Base-by-base conservation (phyloP, 2,329 filamentous ascomycete genomes). In the Diplodia scrobiculata region DNA sequence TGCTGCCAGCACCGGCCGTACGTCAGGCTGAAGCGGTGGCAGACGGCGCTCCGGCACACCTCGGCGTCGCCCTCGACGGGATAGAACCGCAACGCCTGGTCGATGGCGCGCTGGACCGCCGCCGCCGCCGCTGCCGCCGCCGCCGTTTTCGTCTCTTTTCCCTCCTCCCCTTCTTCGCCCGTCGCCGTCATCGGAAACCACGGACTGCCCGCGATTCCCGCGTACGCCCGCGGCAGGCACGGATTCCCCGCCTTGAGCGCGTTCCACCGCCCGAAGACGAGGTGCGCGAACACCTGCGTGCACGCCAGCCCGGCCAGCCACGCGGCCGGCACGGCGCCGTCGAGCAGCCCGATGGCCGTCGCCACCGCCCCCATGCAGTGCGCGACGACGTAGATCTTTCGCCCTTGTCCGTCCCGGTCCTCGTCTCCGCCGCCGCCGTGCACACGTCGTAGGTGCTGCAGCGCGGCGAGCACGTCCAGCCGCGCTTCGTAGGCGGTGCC, bases 351-450 rank as follows among this genome's bases (percentile, higher is more conserved):
- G 3, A 80, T 77, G 0, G 84, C 77, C 63, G 86, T 80, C 1
- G 86, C 84, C 0, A 89, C 85, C 51, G 84, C 84, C 29, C 87
- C 87, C 80, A 87, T 85, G 74, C 87, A 89, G 75, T 89, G 87
- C 1, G 83, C 81, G 41, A 89, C 80, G 2, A 82, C 81, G 73
- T 89, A 89, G 41, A 86, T 59, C 79, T 80, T 25, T 73, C 70
- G 68, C 25, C 66, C 72, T 68, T 25, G 25, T 25, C 3, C 25
- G 25, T 25, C 3, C 2, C 4, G 25, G 1, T 29, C 4, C 3
- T 7, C 4, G 29, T 29, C 29, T 5, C 21, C 21, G 21, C 21
- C 21, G 21, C 21, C 21, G 21, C 21, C 21, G 21, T 21, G 21
- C 1, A 21, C 21, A 21, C 21, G 21, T 21, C 29, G 29, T 32